Percentiles rank a stretch among this genome's conserved stretches.
Evolutionary conservation across 108 stramenopile genomes (phyloP).

Genomic region (Skeletonema tropicum): DNA sequence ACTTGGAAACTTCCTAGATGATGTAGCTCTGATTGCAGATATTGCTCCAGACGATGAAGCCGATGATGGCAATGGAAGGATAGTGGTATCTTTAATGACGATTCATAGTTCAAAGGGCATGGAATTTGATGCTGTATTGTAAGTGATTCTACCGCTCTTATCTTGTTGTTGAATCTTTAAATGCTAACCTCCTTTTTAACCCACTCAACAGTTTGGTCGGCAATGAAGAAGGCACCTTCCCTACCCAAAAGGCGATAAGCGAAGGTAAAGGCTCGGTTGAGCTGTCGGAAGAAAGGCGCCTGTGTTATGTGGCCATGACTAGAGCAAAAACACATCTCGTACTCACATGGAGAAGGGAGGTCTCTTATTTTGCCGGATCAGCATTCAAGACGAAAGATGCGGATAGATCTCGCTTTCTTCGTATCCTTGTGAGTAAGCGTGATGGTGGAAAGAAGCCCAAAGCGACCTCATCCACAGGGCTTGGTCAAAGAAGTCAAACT

Average conservation of each 20-base stretch:
- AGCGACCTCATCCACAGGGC: background rate
- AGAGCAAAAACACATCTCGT: constrained; percentile 86
- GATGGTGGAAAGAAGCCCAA: constrained; percentile 11
- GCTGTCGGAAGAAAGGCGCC: constrained; percentile 84
- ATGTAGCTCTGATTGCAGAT: constrained; percentile 80
- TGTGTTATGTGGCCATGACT: constrained; percentile 95
- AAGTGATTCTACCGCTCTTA: constrained; percentile 4
- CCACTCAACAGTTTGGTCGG: constrained; percentile 60
- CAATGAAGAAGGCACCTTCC: constrained; percentile 87
- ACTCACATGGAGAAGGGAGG: constrained; percentile 82
- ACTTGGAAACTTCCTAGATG: constrained; percentile 74
- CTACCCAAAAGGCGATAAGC: constrained; percentile 52
- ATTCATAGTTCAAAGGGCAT: constrained; percentile 93
- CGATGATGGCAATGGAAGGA: constrained; percentile 32
- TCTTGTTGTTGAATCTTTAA: background rate
- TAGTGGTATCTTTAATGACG: constrained; percentile 86
- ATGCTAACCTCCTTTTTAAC: background rate
- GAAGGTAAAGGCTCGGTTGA: constrained; percentile 69
- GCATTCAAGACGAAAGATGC: constrained; percentile 46
- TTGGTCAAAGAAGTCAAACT: background rate
- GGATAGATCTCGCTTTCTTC: constrained; percentile 70
- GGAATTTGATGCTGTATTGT: constrained; percentile 91
- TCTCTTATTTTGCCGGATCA: constrained; percentile 52
- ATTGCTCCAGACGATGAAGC: constrained; percentile 57
- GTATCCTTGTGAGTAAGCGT: constrained; percentile 51